Evolutionary conservation across 1,139 yeast species (phyloP), one percentile per base, ranked within the genome.

Genomic region (Pichia sp.): DNA sequence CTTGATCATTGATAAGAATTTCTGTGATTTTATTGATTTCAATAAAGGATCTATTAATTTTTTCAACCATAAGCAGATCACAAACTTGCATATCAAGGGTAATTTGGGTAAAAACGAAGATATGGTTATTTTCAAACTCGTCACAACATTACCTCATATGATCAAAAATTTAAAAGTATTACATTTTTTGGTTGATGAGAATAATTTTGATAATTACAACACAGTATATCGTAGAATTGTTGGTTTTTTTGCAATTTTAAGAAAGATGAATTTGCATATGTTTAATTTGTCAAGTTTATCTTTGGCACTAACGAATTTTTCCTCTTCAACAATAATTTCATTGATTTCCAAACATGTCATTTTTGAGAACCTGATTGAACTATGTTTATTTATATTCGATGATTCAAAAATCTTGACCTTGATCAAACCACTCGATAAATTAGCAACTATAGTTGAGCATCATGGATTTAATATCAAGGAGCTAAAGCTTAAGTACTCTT

Each of bases 141-240:
- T 60, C 16, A 60, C 63, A 1, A 53, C 50, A 29, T 52, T 43
- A 35, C 61, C 61, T 3, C 54, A 51, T 11, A 45, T 54, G 47
- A 48, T 59, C 26, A 50, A 49, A 32, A 44, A 54, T 27, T 42
- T 60, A 29, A 44, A 43, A 29, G 55, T 53, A 40, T 45, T 60
- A 23, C 56, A 55, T 42, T 60, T 60, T 47, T 49, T 52, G 36
- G 53, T 52, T 29, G 55, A 55, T 37, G 47, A 47, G 23, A 29
- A 34, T 8, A 8, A 31, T 8, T 11, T 31, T 8, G 60, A 56
- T 34, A 49, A 56, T 26, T 50, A 53, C 36, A 59, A 59, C 23
- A 40, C 51, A 26, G 60, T 55, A 11, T 60, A 60, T 46, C 52
- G 64, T 39, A 46, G 64, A 33, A 42, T 59, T 16, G 64, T 60